Evolutionary conservation across 345 rosid species (phyloP).

Genomic region (Lenwebbia sp.): DNA sequence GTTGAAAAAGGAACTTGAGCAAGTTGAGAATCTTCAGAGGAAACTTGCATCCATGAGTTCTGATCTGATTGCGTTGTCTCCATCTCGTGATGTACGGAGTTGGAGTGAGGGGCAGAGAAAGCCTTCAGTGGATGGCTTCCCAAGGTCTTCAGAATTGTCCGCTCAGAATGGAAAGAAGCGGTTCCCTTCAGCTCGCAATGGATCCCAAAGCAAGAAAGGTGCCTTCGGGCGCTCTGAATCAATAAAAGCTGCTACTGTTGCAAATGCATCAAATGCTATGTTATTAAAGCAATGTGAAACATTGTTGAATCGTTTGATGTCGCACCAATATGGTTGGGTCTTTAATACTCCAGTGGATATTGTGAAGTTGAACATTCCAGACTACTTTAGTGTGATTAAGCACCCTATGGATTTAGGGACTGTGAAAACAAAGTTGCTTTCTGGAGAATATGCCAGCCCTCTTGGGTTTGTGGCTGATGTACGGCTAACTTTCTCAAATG

Average conservation of each 20-base stretch:
- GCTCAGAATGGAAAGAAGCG: constrained; percentile 46
- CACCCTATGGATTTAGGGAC: constrained; percentile 96
- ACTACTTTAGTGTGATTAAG: constrained; percentile 68
- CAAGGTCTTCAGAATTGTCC: constrained; percentile 15
- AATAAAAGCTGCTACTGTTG: constrained; percentile 16
- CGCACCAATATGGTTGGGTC: constrained; percentile 53
- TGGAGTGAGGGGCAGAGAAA: constrained; percentile 64
- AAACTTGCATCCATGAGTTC: constrained; percentile 36
- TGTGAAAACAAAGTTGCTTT: constrained; percentile 40
- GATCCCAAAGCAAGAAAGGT: constrained; percentile 32
- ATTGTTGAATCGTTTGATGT: constrained; percentile 49
- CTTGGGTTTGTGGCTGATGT: constrained; percentile 64
- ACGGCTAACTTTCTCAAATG: constrained; percentile 73
- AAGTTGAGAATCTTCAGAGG: constrained; percentile 49
- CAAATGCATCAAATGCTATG: constrained; percentile 11
- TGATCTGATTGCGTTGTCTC: constrained; percentile 24
- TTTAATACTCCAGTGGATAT: constrained; percentile 74
- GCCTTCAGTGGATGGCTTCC: constrained; percentile 23
- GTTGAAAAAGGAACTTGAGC: constrained; percentile 67
- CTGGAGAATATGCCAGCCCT: constrained; percentile 57
- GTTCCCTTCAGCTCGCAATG: constrained; percentile 25
- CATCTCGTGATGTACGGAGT: constrained; percentile 46
- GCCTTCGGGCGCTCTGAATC: constrained; percentile 15
- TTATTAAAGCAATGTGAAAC: constrained; percentile 64
- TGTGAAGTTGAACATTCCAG: constrained; percentile 72